Percentiles rank a stretch among this genome's conserved stretches.
phyloP scores from a whole-genome alignment of 768 basidiomycete genomes.

The Baorangia bicolor region DNA sequence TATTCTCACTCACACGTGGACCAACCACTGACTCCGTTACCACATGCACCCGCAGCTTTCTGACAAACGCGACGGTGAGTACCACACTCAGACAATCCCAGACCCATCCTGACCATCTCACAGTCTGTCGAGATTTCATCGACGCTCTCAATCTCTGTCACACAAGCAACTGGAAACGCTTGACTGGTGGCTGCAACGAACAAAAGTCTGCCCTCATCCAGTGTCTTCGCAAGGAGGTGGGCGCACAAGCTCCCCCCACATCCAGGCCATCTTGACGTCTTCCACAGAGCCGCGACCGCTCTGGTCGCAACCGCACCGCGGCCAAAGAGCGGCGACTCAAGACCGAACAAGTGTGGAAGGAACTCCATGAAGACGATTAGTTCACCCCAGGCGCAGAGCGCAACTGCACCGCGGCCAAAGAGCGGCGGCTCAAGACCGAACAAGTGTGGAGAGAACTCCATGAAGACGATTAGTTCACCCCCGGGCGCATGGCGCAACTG shows the following conservation, averaged over 20 bases:
- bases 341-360: slow-evolving; percentile 58
- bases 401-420: slow-evolving; percentile 63
- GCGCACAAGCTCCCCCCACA: slow-evolving; percentile 5
- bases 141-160: slow-evolving; percentile 76
- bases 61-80: slow-evolving; percentile 58
- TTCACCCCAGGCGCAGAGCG: slow-evolving; percentile 13
- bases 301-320: slow-evolving; percentile 54
- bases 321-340: slow-evolving; percentile 58
- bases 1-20: slow-evolving; percentile 5
- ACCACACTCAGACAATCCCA: not conserved
- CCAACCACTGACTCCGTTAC: not conserved
- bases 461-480: slow-evolving; percentile 36
- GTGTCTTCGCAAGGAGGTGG: slow-evolving; percentile 72
- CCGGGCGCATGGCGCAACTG: not conserved
- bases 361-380: slow-evolving; percentile 53
- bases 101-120: slow-evolving; percentile 8
- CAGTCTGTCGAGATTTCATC: slow-evolving; percentile 76
- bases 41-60: slow-evolving; percentile 72
- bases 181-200: slow-evolving; percentile 68
- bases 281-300: slow-evolving; percentile 57
- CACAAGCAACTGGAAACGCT: slow-evolving; percentile 56
- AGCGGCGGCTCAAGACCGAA: slow-evolving; percentile 53
- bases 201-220: slow-evolving; percentile 66
- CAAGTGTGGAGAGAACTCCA: slow-evolving; percentile 63
- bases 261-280: slow-evolving; percentile 1